Base-by-base conservation (phyloP, 805 yeast species). In the Saturnispora diversa region DNA sequence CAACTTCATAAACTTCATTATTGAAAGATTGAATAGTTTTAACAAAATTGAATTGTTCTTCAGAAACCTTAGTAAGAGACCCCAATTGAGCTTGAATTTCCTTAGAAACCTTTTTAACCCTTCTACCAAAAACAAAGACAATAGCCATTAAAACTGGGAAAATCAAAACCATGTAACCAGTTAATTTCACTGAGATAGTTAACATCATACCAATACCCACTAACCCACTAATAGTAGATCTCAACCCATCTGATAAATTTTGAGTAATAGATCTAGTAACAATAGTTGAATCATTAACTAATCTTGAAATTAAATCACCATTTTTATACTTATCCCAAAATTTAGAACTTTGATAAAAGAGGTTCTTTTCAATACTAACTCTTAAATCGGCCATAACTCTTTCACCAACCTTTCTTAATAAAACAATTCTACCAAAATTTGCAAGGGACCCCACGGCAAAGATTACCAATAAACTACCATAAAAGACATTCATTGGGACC, bases 161-260 rank as follows among this genome's bases (percentile, higher is more conserved):
- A 40, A 88, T 64, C 25, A 85, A 51, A 47, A 83, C 67, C 83
- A 90, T 84, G 43, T 84, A 79, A 6, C 81, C 76, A 0, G 96
- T 85, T 44, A 90, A 67, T 53, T 87, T 78, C 66, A 84, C 73
- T 28, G 92, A 80, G 8, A 88, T 92, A 50, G 76, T 76, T 47
- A 84, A 67, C 97, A 90, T 90, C 95, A 88, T 86, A 3, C 84
- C 74, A 35, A 88, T 64, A 6, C 97, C 97, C 30, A 85, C 94
- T 35, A 74, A 66, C 1, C 95, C 95, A 51, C 86, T 77, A 16
- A 90, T 75, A 1, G 78, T 58, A 0, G 97, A 79, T 43, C 97
- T 66, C 27, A 87, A 70, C n/a, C 97, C 97, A 57, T 90, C 97
- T 43, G 92, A 80, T 19, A 90, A 70, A 57, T 90, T 88, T 50